phyloP scores from a whole-genome alignment of 805 yeast species.

The Ogataea neopini region DNA sequence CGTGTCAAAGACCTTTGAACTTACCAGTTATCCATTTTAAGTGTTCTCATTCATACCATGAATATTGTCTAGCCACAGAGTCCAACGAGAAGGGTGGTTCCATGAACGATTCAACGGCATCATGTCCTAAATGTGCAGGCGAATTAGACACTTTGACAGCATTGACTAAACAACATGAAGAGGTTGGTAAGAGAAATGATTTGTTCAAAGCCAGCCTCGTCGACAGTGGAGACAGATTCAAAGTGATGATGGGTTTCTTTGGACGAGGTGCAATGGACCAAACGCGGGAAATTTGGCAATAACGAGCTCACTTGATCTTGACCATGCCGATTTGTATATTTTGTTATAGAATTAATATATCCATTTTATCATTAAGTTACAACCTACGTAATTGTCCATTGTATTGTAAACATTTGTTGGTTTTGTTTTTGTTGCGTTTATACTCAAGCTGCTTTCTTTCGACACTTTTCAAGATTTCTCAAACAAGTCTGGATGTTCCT shows the following conservation, averaged over 20 bases:
- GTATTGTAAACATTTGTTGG: not conserved
- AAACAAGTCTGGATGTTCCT: conserved; percentile 29
- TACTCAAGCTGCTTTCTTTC: not conserved
- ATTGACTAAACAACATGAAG: conserved; percentile 59
- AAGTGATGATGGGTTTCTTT: conserved; percentile 74
- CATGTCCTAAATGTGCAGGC: conserved; percentile 77
- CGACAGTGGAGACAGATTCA: conserved; percentile 62
- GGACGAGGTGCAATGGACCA: conserved; percentile 85
- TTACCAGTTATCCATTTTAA: conserved; percentile 81
- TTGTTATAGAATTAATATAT: conserved; percentile 1
- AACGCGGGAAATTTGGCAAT: conserved; percentile 19
- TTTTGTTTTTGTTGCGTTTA: not conserved
- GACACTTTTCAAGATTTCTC: conserved; percentile 1
- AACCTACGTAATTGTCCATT: conserved; percentile 3
- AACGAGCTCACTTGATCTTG: too few relatives aligned
- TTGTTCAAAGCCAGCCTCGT: conserved; percentile 58
- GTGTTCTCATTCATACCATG: conserved; percentile 86
- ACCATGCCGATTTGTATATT: not conserved
- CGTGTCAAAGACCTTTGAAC: conserved; percentile 66
- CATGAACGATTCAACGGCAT: conserved; percentile 10
- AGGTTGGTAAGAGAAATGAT: conserved; percentile 60
- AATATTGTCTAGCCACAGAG: conserved; percentile 52
- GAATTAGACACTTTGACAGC: conserved; percentile 67
- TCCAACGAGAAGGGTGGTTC: conserved; percentile 13
- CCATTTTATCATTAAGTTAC: conserved; percentile 2